Evolutionary conservation across 208 protist species (phyloP), one percentile per base, ranked within the genome.

Genomic region (Naegleria gruberi): DNA sequence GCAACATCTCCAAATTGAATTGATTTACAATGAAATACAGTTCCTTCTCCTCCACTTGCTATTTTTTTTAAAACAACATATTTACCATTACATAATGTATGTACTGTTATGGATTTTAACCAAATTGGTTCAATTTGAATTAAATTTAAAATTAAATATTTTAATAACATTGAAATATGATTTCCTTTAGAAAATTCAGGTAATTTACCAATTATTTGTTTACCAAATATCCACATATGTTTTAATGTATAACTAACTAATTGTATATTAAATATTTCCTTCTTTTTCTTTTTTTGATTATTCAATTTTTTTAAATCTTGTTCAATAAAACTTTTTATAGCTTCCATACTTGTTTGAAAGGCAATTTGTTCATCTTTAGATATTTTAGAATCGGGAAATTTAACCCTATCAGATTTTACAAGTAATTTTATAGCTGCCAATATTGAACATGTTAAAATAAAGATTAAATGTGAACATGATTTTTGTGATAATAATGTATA

Each of bases 121-220:
- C 65, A 77, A 7, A 37, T 77, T 7, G 65, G 65, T 77, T 77
- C 65, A 37, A 8, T 12, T 77, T 77, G 65, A 6, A 77, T 37
- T 37, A 77, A 12, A 77, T 77, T 77, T 77, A 77, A 77, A 77
- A 37, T 77, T 77, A 77, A 77, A 77, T 77, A 77, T 77, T 77
- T 77, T 8, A 77, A 77, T 77, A 77, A 77, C 26, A 77, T 37
- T 37, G 30, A 77, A 37, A 77, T 8, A 15, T 77, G 30, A 77
- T 77, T 77, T 30, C 65, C 65, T 77, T 77, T 77, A 5, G 65
- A 37, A 37, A 77, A 77, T 30, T 77, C 30, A 37, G 65, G 65
- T 77, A 77, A 77, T 12, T 77, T 19, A 37, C 30, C 30, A 77
- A 77, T 77, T 37, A 77, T 77, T 77, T 77, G 30, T 77, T 77